A percentile compares a stretch with the other conserved stretches of the same genome.
phyloP scores from a whole-genome alignment of 768 basidiomycete species.

The Leucogyrophana mollusca region DNA sequence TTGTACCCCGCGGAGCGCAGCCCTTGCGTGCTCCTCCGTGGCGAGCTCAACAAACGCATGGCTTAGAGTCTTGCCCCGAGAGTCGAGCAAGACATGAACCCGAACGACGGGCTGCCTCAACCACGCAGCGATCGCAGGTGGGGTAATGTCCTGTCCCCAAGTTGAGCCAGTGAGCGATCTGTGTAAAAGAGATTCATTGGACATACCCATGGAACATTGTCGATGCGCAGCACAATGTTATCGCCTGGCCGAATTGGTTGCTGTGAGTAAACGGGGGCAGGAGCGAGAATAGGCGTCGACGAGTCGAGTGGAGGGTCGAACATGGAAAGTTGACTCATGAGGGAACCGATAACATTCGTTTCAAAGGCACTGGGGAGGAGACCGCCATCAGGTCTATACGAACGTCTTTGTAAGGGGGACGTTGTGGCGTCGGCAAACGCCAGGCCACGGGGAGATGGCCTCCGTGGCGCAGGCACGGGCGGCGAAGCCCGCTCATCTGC shows the following conservation, averaged over 20 bases:
- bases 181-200: slow-evolving; percentile 1
- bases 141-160: slow-evolving; percentile 72
- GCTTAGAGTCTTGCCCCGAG: slow-evolving; percentile 79
- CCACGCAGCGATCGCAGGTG: slow-evolving; percentile 67
- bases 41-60: slow-evolving; percentile 81
- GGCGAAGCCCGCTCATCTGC: slow-evolving; percentile 22
- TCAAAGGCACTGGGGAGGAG: slow-evolving; percentile 28
- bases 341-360: slow-evolving; percentile 24
- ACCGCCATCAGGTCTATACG: slow-evolving; percentile 21
- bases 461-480: slow-evolving; percentile 10
- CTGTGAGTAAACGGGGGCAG: background rate
- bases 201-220: slow-evolving; percentile 87
- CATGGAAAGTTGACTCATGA: slow-evolving; percentile 29
- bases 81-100: slow-evolving; percentile 78
- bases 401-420: slow-evolving; percentile 24
- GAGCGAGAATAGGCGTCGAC: slow-evolving; percentile 9
- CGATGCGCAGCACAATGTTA: slow-evolving; percentile 71
- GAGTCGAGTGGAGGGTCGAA: slow-evolving; percentile 16
- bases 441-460: slow-evolving; percentile 8
- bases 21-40: slow-evolving; percentile 58
- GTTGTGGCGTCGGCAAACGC: slow-evolving; percentile 12
- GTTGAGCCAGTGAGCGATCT: slow-evolving; percentile 7
- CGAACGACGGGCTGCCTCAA: slow-evolving; percentile 60
- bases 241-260: slow-evolving; percentile 26
- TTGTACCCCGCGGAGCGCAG: slow-evolving; percentile 56